phyloP scores from a whole-genome alignment of 257 asterid species.

The Solanum lycopersicoides region DNA sequence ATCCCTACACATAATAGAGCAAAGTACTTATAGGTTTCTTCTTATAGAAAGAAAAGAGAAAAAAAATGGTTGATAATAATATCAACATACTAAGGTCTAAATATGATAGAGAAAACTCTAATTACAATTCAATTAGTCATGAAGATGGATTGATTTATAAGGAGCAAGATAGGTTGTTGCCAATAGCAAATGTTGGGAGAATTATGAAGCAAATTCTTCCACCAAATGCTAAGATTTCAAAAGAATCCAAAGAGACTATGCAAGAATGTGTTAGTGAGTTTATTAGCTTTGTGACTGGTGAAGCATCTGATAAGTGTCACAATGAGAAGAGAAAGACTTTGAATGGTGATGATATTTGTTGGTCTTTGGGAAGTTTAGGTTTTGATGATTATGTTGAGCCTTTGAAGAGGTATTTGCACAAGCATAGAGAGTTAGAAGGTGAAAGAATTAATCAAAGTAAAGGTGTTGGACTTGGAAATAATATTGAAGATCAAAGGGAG shows the following conservation, averaged over 20 bases:
- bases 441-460: constrained; percentile 22
- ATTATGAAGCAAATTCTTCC: constrained; percentile 16
- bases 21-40: neutral
- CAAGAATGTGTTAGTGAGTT: constrained; percentile 68
- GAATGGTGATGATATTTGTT: constrained; percentile 61
- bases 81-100: neutral
- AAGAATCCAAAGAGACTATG: constrained; percentile 70
- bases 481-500: neutral
- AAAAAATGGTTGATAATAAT: neutral
- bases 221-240: constrained; percentile 55
- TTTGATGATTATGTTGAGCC: constrained; percentile 49
- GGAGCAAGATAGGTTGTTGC: constrained; percentile 43
- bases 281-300: constrained; percentile 57
- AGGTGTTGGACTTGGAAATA: neutral
- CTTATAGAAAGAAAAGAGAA: neutral
- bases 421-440: constrained; percentile 54
- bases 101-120: neutral
- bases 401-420: constrained; percentile 44
- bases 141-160: neutral
- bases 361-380: constrained; percentile 15
- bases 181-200: constrained; percentile 15
- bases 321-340: constrained; percentile 58
- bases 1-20: neutral
- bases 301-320: constrained; percentile 62
- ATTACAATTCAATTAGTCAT: neutral